These are phyloP conservation scores for Colletotrichum lentis DNA, from an alignment of 2,329 filamentous ascomycete genomes.

Conservation along the genomic window DNA sequence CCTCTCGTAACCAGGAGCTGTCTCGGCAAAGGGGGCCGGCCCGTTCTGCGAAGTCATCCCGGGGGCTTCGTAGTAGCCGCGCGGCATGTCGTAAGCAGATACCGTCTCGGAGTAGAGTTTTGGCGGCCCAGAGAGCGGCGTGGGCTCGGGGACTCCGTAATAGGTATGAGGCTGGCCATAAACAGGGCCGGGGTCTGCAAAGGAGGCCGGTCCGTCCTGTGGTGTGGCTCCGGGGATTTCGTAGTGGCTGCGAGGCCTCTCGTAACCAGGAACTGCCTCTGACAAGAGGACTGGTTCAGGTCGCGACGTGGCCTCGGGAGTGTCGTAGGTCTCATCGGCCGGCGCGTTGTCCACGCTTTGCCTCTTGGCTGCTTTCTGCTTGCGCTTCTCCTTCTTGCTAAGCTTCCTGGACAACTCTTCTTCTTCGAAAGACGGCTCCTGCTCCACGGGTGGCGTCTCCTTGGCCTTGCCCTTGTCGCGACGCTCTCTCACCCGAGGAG, in stretches of 20 bases:
- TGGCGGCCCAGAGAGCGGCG: background rate
- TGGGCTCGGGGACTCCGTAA: background rate
- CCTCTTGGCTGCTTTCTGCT: conserved; percentile 53
- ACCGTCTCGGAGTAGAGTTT: background rate
- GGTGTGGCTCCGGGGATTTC: conserved; percentile 9
- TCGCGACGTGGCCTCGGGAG: background rate
- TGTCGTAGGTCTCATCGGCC: background rate
- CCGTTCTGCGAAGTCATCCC: background rate
- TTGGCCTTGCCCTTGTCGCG: conserved; percentile 37
- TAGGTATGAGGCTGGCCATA: conserved; percentile 17
- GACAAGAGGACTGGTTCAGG: background rate
- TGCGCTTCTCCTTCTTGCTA: conserved; percentile 60
- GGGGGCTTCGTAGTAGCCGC: background rate
- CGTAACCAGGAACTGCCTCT: background rate
- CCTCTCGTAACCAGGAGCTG: conserved; percentile 6
- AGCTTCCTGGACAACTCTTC: conserved; percentile 44
- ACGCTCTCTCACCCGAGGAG: conserved; percentile 41
- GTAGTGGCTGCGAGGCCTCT: conserved; percentile 11
- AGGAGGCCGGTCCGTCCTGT: background rate
- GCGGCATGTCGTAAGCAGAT: conserved; percentile 14
- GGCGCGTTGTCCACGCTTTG: conserved; percentile 44
- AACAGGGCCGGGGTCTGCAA: background rate
- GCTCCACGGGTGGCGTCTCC: conserved; percentile 38
- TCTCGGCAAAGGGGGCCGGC: background rate
- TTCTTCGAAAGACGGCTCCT: conserved; percentile 33